These are phyloP conservation scores for Coleophoma crateriformis DNA, from an alignment of 2,329 filamentous ascomycete genomes.

Conservation along the genomic window DNA sequence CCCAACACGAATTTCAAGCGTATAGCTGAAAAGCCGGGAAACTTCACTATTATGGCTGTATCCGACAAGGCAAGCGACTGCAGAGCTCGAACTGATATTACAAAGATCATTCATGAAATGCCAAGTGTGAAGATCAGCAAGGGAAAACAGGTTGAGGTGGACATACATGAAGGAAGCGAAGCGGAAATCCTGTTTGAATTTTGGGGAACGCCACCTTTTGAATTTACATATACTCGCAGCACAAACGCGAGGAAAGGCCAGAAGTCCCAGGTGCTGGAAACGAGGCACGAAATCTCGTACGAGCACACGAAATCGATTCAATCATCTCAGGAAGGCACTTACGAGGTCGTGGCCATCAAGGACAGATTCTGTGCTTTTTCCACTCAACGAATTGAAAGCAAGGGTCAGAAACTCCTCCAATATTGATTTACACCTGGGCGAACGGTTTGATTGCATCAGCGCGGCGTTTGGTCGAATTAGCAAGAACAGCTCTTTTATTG, in stretches of 20 bases:
- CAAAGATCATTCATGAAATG: conserved; percentile 83
- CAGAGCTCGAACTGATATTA: conserved; percentile 70
- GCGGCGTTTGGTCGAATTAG: conserved; percentile 22
- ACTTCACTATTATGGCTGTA: conserved; percentile 81
- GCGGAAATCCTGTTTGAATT: conserved; percentile 94
- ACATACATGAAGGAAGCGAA: conserved; percentile 95
- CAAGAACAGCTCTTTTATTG: background rate
- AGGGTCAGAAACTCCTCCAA: conserved; percentile 31
- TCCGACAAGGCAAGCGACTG: conserved; percentile 87
- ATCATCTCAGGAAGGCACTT: conserved; percentile 90
- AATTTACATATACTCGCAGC: conserved; percentile 93
- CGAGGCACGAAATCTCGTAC: conserved; percentile 78
- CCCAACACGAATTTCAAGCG: conserved; percentile 82
- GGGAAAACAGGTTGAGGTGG: conserved; percentile 73
- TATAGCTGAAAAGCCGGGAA: conserved; percentile 84
- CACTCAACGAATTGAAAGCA: conserved; percentile 54
- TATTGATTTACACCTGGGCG: conserved; percentile 1
- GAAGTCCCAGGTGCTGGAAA: conserved; percentile 78
- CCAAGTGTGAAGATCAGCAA: conserved; percentile 87
- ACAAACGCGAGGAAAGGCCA: conserved; percentile 77
- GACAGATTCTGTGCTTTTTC: conserved; percentile 89
- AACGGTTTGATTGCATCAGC: conserved; percentile 19
- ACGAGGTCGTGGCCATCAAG: conserved; percentile 95
- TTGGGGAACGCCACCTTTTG: conserved; percentile 90
- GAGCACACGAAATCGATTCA: conserved; percentile 77